phyloP scores from a whole-genome alignment of 1,139 yeast species.

The Candida glucosophila region DNA sequence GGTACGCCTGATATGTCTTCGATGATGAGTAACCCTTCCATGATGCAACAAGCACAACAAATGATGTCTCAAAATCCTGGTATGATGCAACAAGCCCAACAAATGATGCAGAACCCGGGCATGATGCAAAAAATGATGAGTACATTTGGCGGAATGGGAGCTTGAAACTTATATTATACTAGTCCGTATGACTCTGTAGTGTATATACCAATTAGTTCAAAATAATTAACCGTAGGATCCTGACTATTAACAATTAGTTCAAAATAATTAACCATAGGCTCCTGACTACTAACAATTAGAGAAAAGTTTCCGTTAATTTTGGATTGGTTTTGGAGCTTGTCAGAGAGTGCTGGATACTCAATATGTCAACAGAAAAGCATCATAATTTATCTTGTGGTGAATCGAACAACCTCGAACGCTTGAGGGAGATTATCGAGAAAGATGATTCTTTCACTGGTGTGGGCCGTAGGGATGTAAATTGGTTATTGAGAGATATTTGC shows the following conservation, averaged over 20 bases:
- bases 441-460: slow-evolving; percentile 20
- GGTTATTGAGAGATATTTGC: slow-evolving; percentile 43
- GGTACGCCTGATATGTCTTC: slow-evolving; percentile 43
- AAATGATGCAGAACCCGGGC: slow-evolving; percentile 47
- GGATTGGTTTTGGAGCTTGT: no score
- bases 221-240: no score
- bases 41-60: slow-evolving; percentile 37
- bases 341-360: no score
- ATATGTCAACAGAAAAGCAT: no score
- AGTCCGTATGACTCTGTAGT: no score
- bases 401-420: not conserved
- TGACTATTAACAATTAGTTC: no score
- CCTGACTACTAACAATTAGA: no score
- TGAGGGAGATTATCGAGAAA: slow-evolving; percentile 8
- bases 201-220: no score
- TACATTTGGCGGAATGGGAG: slow-evolving; percentile 46
- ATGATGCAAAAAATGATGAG: slow-evolving; percentile 74
- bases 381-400: no score
- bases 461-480: slow-evolving; percentile 32
- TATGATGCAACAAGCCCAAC: slow-evolving; percentile 56
- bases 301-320: not conserved
- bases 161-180: no score
- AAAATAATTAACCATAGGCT: no score
- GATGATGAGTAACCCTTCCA: slow-evolving; percentile 42
- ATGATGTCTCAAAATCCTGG: slow-evolving; percentile 64